Conservation (phyloP, 2,329 filamentous ascomycete species). For the Pestalotiopsis sp. region DNA sequence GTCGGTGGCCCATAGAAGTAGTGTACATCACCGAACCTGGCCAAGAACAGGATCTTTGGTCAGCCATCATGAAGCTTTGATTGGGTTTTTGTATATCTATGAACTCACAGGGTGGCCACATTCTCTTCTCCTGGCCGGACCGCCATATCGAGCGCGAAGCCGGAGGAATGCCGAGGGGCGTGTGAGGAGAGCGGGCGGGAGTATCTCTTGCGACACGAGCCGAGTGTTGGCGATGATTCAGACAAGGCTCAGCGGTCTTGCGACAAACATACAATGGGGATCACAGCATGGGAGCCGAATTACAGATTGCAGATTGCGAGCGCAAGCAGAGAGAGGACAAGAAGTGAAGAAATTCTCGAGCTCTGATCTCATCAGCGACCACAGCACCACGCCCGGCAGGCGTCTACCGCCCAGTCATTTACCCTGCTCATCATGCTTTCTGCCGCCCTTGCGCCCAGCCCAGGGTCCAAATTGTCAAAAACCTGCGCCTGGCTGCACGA, state of each 20-base stretch:
- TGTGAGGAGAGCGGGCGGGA: background rate
- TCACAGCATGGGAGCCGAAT: background rate
- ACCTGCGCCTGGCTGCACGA: slow-evolving; percentile 5
- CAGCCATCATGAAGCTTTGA: slow-evolving; percentile 23
- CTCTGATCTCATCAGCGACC: background rate
- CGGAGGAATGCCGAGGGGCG: background rate
- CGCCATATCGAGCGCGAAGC: slow-evolving; percentile 37
- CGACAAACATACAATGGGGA: background rate
- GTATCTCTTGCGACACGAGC: background rate
- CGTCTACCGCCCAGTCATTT: background rate
- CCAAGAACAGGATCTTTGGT: slow-evolving; percentile 15
- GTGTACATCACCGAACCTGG: slow-evolving; percentile 76
- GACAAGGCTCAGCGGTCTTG: background rate
- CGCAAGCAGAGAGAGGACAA: background rate
- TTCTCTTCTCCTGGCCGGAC: slow-evolving; percentile 49
- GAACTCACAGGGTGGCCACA: slow-evolving; percentile 48
- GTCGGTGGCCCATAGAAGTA: slow-evolving; percentile 76
- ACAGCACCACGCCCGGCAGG: background rate
- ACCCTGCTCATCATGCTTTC: background rate
- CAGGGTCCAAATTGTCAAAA: background rate
- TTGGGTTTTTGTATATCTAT: background rate
- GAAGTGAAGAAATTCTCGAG: background rate
- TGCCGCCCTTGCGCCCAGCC: background rate
- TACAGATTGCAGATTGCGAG: background rate
- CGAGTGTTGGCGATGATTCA: background rate